Base-by-base conservation (phyloP, 2,329 filamentous ascomycete genomes). In the Trichoderma simmonsii region DNA sequence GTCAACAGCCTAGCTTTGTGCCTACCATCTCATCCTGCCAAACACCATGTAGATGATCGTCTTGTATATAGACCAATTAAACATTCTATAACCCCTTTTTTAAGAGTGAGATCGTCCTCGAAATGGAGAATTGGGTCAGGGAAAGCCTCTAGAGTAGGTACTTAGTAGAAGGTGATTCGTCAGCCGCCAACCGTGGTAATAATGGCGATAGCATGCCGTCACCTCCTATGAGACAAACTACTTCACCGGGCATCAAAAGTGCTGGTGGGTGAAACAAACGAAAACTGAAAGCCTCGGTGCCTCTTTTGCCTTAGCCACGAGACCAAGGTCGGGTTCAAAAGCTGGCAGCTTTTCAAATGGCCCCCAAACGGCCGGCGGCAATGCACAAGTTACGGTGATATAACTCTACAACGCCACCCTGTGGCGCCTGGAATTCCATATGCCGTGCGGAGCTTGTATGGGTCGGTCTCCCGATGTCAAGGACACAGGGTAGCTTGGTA, bases 331-430 rank as follows among this genome's bases (percentile, higher is more conserved):
- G 11, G 11, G 48, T 54, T 24, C 21, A 36, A 63, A 26, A 12
- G 21, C 30, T 24, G n/a, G 14, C 26, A 32, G n/a, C 36, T 60
- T 34, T 24, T 61, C 66, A 51, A 60, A 69, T 39, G 34, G 59
- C 43, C 48, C 36, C 28, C 24, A 34, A 32, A 14, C 14, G 12
- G 28, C 43, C 30, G 7, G 66, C 36, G 56, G 56, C 39, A 28
- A n/a, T 60, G 32, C 18, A 34, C 56, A 1, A 21, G 21, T 43
- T 32, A 36, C 3, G 12, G 57, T 32, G 57, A 21, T 60, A 60
- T 34, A 32, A 12, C 64, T 34, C 56, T 56, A 69, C 66, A 69
- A 69, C 66, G 66, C 66, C 66, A 69, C 66, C 66, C 30, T 60
- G 66, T 69, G 66, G 66, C 66, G 56, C 36, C 66, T 60, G 30